Evolutionary conservation across 768 basidiomycete species (phyloP), one percentile per base, ranked within the genome.

Genomic region (Termitomyces sp.): DNA sequence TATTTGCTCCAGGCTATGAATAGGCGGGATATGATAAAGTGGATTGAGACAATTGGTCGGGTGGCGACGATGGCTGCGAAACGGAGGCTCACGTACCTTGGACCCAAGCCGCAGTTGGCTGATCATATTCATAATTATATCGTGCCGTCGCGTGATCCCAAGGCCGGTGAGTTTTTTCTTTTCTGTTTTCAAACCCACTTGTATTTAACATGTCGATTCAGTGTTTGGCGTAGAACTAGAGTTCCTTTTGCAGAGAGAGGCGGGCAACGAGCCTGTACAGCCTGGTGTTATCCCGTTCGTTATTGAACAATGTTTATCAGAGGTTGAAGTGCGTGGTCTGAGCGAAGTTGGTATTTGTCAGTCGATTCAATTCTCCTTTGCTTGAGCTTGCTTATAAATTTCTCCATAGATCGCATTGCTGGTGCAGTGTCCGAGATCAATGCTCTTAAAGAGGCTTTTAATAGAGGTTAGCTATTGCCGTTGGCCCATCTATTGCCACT

Each of bases 301-400:
- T 53, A 76, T 94, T 31, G 78, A 85, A 56, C 78, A 78, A 54
- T 87, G 88, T 67, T 71, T 94, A 46, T 62, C 65, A 1, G 90
- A 90, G 67, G 81, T 94, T 19, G 92, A 94, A 69, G 62, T 72
- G 7, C 85, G 90, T 53, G 92, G 92, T 12, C 72, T 94, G 61
- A 82, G 74, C 17, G 92, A 94, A 76, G 84, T 89, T 60, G 92
- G 92, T 16, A 90, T 94, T 27, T 94, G 91, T 90, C 70, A 63
- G 87, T 77, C 23, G 21, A 31, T 34, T 25, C 42, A 17, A n/a
- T 31, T 53, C 27, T 25, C 19, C 42, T 53, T 7, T 35, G 31
- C 43, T 47, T 23, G 9, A 19, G 47, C 56, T 32, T 25, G 9
- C 5, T 10, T 21, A 52, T 17, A 62, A 56, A 42, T 25, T 17